phyloP scores from a whole-genome alignment of 768 basidiomycete genomes.

The Pleurotus eryngii region DNA sequence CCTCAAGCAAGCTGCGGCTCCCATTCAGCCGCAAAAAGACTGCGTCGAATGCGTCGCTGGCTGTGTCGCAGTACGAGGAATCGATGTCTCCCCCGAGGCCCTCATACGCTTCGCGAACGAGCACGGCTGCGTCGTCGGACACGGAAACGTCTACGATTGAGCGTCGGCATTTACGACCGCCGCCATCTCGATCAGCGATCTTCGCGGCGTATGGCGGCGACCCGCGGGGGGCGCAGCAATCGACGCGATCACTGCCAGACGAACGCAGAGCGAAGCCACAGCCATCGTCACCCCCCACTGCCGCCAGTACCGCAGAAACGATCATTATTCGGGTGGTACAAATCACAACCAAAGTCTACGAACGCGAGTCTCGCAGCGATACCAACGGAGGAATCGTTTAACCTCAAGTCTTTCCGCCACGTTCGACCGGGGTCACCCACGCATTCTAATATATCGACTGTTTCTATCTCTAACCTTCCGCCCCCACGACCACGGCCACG shows the following conservation, averaged over 20 bases:
- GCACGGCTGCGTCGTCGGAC: conserved; percentile 41
- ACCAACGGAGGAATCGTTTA: conserved; percentile 49
- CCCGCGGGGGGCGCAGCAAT: conserved; percentile 42
- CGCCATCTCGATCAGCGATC: conserved; percentile 61
- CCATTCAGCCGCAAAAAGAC: conserved; percentile 33
- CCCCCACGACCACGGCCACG: conserved; percentile 51
- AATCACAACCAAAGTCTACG: conserved; percentile 18
- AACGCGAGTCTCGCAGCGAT: conserved; percentile 13
- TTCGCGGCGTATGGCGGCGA: conserved; percentile 56
- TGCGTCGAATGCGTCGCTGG: conserved; percentile 16
- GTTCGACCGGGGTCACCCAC: conserved; percentile 44
- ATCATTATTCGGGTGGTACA: conserved; percentile 39
- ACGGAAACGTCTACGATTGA: conserved; percentile 33
- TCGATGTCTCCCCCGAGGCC: conserved; percentile 28
- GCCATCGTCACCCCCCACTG: conserved; percentile 14
- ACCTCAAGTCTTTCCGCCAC: conserved; percentile 73
- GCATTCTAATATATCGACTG: conserved; percentile 19
- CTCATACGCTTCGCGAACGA: conserved; percentile 25
- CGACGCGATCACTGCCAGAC: conserved; percentile 63
- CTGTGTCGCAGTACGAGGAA: conserved; percentile 8
- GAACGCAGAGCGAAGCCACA: conserved; percentile 22
- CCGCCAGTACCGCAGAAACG: conserved; percentile 27
- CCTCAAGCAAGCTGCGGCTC: conserved; percentile 31
- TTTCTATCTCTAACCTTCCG: conserved; percentile 21
- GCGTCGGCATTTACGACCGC: conserved; percentile 43